These are phyloP conservation scores for Aspergillus sp. DNA, from an alignment of 2,329 filamentous ascomycete species.

Conservation along the genomic window DNA sequence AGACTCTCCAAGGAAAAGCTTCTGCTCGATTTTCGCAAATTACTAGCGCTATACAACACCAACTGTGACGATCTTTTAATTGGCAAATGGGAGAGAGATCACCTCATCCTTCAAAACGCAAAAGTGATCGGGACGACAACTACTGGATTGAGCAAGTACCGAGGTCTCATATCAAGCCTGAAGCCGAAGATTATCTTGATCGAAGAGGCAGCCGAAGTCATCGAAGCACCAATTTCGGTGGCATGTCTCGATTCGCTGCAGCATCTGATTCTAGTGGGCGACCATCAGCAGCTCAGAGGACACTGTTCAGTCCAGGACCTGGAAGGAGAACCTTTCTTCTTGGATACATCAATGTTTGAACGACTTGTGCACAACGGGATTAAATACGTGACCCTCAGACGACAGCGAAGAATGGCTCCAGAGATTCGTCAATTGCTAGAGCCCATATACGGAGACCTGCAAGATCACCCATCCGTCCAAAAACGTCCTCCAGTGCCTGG, in stretches of 20 bases:
- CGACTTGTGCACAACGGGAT: constrained; percentile 64
- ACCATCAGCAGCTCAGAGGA: constrained; percentile 72
- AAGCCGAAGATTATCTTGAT: constrained; percentile 66
- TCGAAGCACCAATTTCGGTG: constrained; percentile 53
- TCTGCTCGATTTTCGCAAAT: constrained; percentile 42
- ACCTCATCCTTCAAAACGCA: constrained; percentile 56
- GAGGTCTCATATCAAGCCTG: constrained; percentile 62
- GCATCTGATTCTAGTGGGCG: constrained; percentile 67
- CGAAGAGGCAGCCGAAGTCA: constrained; percentile 75
- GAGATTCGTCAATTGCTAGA: constrained; percentile 58
- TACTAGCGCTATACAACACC: constrained; percentile 48
- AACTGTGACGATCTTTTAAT: constrained; percentile 51
- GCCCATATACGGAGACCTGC: constrained; percentile 58
- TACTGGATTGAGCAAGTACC: constrained; percentile 76
- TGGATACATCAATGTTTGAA: constrained; percentile 76
- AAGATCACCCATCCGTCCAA: constrained; percentile 55
- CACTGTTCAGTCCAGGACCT: constrained; percentile 61
- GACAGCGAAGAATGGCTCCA: constrained; percentile 70
- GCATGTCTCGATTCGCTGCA: constrained; percentile 59
- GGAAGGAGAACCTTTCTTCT: constrained; percentile 55
- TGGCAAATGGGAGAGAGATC: constrained; percentile 56
- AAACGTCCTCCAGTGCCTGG: constrained; percentile 53
- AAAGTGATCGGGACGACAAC: constrained; percentile 67
- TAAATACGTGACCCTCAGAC: constrained; percentile 59
- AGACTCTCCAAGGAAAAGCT: constrained; percentile 48